Evolutionary conservation across 2,329 filamentous ascomycete species (phyloP).

Genomic region (Proliferodiscus dingleyae): DNA sequence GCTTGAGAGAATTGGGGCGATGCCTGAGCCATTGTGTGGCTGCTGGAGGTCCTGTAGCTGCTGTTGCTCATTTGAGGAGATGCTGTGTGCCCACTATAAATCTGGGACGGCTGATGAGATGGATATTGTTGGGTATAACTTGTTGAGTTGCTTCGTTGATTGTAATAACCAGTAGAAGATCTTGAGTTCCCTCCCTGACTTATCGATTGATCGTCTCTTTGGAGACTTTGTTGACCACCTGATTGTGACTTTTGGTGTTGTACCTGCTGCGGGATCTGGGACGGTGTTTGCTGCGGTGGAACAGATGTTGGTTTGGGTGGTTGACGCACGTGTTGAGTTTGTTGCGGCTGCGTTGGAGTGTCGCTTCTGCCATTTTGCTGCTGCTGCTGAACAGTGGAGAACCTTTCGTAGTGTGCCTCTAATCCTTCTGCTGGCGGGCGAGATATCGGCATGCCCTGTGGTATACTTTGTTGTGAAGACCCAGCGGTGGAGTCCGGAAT

Average conservation of each 20-base stretch:
- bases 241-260: slow-evolving; percentile 20
- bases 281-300: slow-evolving; percentile 15
- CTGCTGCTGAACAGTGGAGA: slow-evolving; percentile 23
- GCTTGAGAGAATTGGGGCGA: slow-evolving; percentile 28
- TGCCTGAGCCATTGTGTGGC: slow-evolving; percentile 24
- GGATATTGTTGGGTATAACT: slow-evolving; percentile 29
- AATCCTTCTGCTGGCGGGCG: slow-evolving; percentile 30
- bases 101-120: slow-evolving; percentile 28
- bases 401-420: slow-evolving; percentile 31
- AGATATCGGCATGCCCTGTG: slow-evolving; percentile 18
- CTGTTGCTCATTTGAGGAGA: slow-evolving; percentile 28
- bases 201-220: slow-evolving; percentile 26
- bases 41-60: slow-evolving; percentile 22
- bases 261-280: slow-evolving; percentile 15
- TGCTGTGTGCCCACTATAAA: slow-evolving; percentile 26
- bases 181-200: slow-evolving; percentile 19
- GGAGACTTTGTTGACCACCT: slow-evolving; percentile 19
- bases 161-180: slow-evolving; percentile 25
- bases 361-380: slow-evolving; percentile 27
- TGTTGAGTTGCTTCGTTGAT: slow-evolving; percentile 17
- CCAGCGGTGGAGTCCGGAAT: slow-evolving; percentile 27
- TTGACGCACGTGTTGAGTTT: slow-evolving; percentile 25
- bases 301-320: slow-evolving; percentile 23
- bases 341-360: slow-evolving; percentile 23
- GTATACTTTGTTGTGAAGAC: slow-evolving; percentile 11